A percentile compares a stretch with the other conserved stretches of the same genome.
Evolutionary conservation across 192 early-diverging fungal species (phyloP).

Genomic region (Backusella tuberculispora): DNA sequence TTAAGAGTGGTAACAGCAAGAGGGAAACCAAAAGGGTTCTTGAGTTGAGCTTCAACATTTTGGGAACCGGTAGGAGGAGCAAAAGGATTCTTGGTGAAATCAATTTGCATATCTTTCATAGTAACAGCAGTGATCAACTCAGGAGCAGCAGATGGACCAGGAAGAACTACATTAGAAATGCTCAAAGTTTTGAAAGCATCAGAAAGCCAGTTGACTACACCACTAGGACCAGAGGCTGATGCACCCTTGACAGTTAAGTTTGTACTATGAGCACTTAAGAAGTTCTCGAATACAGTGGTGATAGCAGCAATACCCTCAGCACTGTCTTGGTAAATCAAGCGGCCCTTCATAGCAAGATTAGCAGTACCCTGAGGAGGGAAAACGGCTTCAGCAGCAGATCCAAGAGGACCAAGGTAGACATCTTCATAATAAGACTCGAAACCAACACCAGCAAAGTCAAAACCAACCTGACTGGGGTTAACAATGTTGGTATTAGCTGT

Average conservation of each 20-base stretch:
- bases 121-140: conserved; percentile 44
- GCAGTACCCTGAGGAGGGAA: conserved; percentile 36
- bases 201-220: conserved; percentile 43
- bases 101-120: conserved; percentile 50
- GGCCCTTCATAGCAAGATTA: conserved; percentile 52
- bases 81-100: conserved; percentile 54
- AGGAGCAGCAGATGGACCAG: conserved; percentile 35
- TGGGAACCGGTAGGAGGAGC: conserved; percentile 47
- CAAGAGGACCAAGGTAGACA: conserved; percentile 50
- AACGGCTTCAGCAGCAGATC: conserved; percentile 56
- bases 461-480: conserved; percentile 60
- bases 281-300: conserved; percentile 55
- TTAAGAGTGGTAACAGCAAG: conserved; percentile 48
- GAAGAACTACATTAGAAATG: conserved; percentile 37
- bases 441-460: conserved; percentile 52
- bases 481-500: conserved; percentile 62
- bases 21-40: conserved; percentile 50
- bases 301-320: conserved; percentile 49
- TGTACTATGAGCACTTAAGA: conserved; percentile 45
- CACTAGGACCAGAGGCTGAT: conserved; percentile 39
- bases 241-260: conserved; percentile 35
- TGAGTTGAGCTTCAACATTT: conserved; percentile 45
- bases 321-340: conserved; percentile 52
- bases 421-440: conserved; percentile 49
- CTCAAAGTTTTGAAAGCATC: conserved; percentile 51